phyloP scores from a whole-genome alignment of 257 asterid species.

The Salvia rosmarinus region DNA sequence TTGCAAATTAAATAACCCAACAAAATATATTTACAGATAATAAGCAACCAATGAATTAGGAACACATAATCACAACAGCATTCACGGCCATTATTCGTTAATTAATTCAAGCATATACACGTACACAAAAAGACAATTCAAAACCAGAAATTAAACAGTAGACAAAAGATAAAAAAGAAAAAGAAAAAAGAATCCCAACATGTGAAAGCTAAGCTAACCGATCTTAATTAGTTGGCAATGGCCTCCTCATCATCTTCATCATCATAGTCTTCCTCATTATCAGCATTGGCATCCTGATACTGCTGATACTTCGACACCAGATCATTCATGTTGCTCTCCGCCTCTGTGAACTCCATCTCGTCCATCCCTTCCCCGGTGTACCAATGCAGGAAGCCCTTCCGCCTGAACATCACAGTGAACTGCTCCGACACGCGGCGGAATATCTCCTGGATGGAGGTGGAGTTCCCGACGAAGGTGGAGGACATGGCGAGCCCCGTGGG shows the following conservation, averaged over 20 bases:
- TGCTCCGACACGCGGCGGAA: conserved; percentile 70
- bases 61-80: conserved; percentile 2
- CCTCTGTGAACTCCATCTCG: conserved; percentile 79
- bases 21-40: too few species aligned
- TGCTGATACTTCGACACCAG: conserved; percentile 79
- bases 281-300: conserved; percentile 72
- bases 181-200: not conserved
- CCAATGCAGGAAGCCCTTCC: conserved; percentile 80
- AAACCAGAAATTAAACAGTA: too few species aligned
- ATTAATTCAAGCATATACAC: conserved; percentile 15
- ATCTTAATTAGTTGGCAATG: not conserved
- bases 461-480: conserved; percentile 74
- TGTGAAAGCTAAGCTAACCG: not conserved
- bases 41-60: conserved; percentile 16
- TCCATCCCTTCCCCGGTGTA: conserved; percentile 76
- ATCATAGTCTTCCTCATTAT: conserved; percentile 49
- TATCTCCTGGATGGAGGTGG: conserved; percentile 77
- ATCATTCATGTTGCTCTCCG: conserved; percentile 77
- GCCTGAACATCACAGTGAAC: conserved; percentile 71
- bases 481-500: conserved; percentile 79
- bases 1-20: too few species aligned
- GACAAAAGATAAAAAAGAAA: too few species aligned
- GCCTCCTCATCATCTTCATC: conserved; percentile 50
- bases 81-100: conserved; percentile 22
- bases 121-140: not conserved